Conservation (phyloP, 148 eudicot genomes). For the Camellia granthamiana region DNA sequence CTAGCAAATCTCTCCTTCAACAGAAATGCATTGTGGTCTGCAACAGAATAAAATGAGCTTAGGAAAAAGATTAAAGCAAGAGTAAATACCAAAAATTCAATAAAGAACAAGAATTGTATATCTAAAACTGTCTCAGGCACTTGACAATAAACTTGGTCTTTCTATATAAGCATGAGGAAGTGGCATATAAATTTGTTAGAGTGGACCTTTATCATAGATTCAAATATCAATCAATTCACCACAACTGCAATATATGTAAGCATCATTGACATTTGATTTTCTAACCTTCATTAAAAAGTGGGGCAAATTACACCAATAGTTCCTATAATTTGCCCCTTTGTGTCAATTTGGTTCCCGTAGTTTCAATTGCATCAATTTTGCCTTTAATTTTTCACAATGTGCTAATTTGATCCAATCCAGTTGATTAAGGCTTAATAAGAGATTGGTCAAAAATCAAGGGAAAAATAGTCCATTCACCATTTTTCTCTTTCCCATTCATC, state of each 20-base stretch:
- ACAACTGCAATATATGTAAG: background rate
- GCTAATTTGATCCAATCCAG: no score
- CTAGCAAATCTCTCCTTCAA: constrained; percentile 63
- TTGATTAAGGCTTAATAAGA: no score
- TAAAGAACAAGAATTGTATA: background rate
- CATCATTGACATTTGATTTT: background rate
- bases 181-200: background rate
- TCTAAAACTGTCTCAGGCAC: background rate
- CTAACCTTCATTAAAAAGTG: background rate
- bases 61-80: constrained; percentile 9
- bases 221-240: background rate
- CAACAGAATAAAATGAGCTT: constrained; percentile 22
- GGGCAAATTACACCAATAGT: no score
- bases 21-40: constrained; percentile 43
- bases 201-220: background rate
- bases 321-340: no score
- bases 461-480: no score
- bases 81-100: background rate
- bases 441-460: no score
- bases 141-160: background rate
- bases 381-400: no score
- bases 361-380: no score
- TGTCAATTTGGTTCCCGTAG: no score
- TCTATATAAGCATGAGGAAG: background rate
- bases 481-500: no score